phyloP scores from a whole-genome alignment of 345 rosid species.

The Corymbia maculata region DNA sequence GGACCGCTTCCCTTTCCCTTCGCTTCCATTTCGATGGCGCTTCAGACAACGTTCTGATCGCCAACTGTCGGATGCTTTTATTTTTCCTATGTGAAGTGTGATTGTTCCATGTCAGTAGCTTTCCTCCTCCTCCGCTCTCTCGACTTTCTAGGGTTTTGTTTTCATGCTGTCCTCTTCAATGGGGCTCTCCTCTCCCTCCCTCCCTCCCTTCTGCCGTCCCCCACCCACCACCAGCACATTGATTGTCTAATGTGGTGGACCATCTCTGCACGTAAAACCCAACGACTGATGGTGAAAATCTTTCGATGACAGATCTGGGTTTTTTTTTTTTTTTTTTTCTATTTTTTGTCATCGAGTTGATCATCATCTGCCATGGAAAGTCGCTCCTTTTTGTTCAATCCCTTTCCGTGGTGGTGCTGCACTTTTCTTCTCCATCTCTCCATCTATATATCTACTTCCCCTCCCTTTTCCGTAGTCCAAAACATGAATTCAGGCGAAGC shows the following conservation, averaged over 20 bases:
- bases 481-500: neutral
- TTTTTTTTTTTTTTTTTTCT: neutral
- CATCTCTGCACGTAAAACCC: neutral
- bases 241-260: neutral
- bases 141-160: conserved; percentile 3
- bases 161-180: conserved; percentile 1
- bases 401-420: neutral
- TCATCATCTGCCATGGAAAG: neutral
- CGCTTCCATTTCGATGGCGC: neutral
- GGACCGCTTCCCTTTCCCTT: neutral
- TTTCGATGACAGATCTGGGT: neutral
- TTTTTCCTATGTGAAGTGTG: neutral
- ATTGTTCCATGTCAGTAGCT: conserved; percentile 7
- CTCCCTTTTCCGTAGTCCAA: neutral
- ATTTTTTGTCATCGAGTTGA: neutral
- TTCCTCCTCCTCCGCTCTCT: neutral
- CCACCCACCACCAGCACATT: neutral
- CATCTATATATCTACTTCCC: neutral
- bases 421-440: neutral
- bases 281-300: neutral
- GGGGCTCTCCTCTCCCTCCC: neutral
- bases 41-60: neutral
- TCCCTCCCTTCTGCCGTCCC: neutral
- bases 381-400: conserved; percentile 4
- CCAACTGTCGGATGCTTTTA: neutral